Base-by-base conservation (phyloP, 2,329 filamentous ascomycete species). In the Colletotrichum coccodes region DNA sequence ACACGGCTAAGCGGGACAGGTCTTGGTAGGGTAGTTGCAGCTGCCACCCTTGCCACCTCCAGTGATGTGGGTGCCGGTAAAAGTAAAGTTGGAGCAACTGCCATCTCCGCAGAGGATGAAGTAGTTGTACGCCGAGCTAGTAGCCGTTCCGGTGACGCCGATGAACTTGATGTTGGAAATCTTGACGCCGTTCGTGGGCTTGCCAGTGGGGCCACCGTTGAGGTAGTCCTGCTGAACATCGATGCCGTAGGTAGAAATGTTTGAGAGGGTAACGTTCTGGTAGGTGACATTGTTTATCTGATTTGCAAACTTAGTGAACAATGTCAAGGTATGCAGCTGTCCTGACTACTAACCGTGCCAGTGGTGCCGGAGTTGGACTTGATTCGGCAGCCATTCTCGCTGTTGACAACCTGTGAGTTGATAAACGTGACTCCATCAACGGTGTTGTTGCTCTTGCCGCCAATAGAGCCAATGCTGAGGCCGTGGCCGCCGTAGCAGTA, bases 41-140 rank as follows among this genome's bases (percentile, higher is more conserved):
- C 18, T 46, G 18, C 36, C 36, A 16, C 42, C 42, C 21, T 64
- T 81, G 73, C 84, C 81, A 53, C 87, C 87, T 47, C 87, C 87
- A 28, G 84, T 85, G 40, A 89, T 79, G 47, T 70, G 75, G 68
- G 86, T 82, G 52, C 78, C 80, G 12, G 75, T 79, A 84, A 85
- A 89, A 14, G 81, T 85, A 84, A 86, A 90, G 76, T 82, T 79
- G 4, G 79, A 81, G 77, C 85, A 87, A 62, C 79, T 78, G 42
- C 83, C 85, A 30, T 75, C 77, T 21, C 82, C 87, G 71, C 87
- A 89, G 12, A 88, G 81, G 62, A 89, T 85, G 72, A 85, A 85
- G 68, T 87, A 75, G 59, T 85, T 76, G n/a, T 76, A 80, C 18
- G 74, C 83, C 6, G 71, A 72, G 2, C 75, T 75, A 30, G 75